Base-by-base conservation (phyloP, 306 rosid species). In the Casuarina equisetifolia region DNA sequence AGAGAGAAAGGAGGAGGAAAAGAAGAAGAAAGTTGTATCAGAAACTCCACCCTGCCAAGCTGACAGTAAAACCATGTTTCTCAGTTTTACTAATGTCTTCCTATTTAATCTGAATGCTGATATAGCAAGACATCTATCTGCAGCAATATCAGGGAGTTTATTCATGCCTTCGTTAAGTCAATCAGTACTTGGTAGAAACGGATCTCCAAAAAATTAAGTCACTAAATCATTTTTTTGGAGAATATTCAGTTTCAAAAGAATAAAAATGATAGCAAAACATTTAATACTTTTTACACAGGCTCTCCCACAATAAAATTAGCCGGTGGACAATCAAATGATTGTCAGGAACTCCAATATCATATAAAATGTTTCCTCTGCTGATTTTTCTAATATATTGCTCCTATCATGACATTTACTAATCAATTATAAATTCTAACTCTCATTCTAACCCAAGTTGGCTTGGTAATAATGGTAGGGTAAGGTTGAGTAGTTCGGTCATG, bases 1-100 rank as follows among this genome's bases (percentile, higher is more conserved):
- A 70, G 59, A 72, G 59, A 79, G 63, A 76, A 40, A 38, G 16
- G 50, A 32, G 36, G 71, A 42, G 16, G 70, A 51, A 43, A 45
- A 66, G 2, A 35, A 53, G 70, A 39, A 67, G 38, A 36, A 66
- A 59, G 15, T 16, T 38, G 45, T 25, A 64, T 58, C 48, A 80
- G 74, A 77, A 61, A 57, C 58, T 67, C 55, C 63, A 69, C 69
- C 59, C 70, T 66, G 79, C 54, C 40, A 72, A 46, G 51, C 71
- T 38, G 40, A 63, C 49, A 79, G 74, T n/a, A 17, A 44, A 48
- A 67, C 52, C 52, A 53, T 35, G 63, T 73, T 42, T 63, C 66
- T 69, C 59, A 70, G 16, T 49, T 66, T 49, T 40, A 13, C 25
- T 16, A 32, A 39, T 66, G 16, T 66, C 42, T 39, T 66, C 42